A percentile compares a stretch with the other conserved stretches of the same genome.
phyloP scores from a whole-genome alignment of 768 basidiomycete genomes.

The Mrakia hoshinonis region DNA sequence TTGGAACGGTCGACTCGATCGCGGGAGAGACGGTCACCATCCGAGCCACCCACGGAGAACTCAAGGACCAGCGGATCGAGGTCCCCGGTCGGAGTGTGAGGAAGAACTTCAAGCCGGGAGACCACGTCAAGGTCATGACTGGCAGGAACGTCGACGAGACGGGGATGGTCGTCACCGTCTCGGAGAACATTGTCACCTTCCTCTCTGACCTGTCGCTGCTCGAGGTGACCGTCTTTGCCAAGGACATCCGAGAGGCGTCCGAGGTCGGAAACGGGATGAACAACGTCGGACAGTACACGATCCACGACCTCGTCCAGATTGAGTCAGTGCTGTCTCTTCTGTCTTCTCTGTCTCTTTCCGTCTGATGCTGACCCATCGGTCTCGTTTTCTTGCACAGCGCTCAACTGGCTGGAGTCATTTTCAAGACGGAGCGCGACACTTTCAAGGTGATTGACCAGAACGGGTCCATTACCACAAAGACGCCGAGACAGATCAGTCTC shows the following conservation, averaged over 20 bases:
- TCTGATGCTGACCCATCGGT: slow-evolving; percentile 53
- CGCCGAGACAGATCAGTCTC: slow-evolving; percentile 76
- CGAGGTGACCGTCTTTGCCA: slow-evolving; percentile 96
- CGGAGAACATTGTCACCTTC: slow-evolving; percentile 80
- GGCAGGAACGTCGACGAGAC: slow-evolving; percentile 93
- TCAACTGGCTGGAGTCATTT: slow-evolving; percentile 92
- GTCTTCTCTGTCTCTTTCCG: neutral
- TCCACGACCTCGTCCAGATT: slow-evolving; percentile 92
- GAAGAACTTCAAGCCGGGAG: slow-evolving; percentile 91
- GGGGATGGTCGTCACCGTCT: slow-evolving; percentile 84
- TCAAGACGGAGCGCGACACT: slow-evolving; percentile 89
- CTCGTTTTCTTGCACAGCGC: slow-evolving; percentile 55
- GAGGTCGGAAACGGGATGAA: slow-evolving; percentile 91
- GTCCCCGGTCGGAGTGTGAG: slow-evolving; percentile 72
- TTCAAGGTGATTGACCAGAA: slow-evolving; percentile 95
- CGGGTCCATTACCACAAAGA: slow-evolving; percentile 75
- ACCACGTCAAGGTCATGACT: slow-evolving; percentile 96
- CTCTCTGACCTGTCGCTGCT: slow-evolving; percentile 95
- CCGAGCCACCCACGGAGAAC: slow-evolving; percentile 62
- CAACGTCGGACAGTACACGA: slow-evolving; percentile 81
- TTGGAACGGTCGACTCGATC: slow-evolving; percentile 86
- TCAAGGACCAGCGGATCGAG: slow-evolving; percentile 78
- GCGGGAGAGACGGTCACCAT: slow-evolving; percentile 77
- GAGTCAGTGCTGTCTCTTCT: slow-evolving; percentile 55
- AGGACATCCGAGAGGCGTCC: slow-evolving; percentile 92